phyloP scores from a whole-genome alignment of 2,329 filamentous ascomycete genomes.

The Westerdykella sp. region DNA sequence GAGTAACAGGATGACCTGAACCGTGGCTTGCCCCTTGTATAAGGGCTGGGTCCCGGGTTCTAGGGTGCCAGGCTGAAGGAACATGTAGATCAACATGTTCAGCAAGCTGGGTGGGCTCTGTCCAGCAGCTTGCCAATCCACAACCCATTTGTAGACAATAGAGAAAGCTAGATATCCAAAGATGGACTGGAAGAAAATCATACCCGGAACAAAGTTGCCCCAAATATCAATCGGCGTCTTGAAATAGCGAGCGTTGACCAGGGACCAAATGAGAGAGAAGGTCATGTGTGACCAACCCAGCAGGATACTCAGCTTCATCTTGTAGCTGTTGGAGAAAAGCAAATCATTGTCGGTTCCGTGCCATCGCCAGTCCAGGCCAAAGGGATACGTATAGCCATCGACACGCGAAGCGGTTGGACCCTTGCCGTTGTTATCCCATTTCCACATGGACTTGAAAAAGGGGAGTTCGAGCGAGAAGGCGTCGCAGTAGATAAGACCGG shows the following conservation, averaged over 20 bases:
- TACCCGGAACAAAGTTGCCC: slow-evolving; percentile 94
- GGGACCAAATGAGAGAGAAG: slow-evolving; percentile 88
- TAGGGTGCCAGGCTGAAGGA: slow-evolving; percentile 73
- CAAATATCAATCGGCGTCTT: slow-evolving; percentile 92
- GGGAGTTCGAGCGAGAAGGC: slow-evolving; percentile 91
- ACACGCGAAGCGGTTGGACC: slow-evolving; percentile 59
- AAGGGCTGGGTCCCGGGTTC: slow-evolving; percentile 57
- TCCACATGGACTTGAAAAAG: slow-evolving; percentile 83
- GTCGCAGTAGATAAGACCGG: slow-evolving; percentile 96
- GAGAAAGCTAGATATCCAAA: slow-evolving; percentile 93
- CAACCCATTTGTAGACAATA: slow-evolving; percentile 94
- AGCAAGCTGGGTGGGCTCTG: slow-evolving; percentile 75
- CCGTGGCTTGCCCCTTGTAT: slow-evolving; percentile 66
- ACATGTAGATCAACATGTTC: slow-evolving; percentile 99
- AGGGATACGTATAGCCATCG: slow-evolving; percentile 79
- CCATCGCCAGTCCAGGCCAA: slow-evolving; percentile 94
- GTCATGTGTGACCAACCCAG: slow-evolving; percentile 99
- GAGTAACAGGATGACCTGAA: slow-evolving; percentile 75
- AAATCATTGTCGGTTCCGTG: slow-evolving; percentile 93
- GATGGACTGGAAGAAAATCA: slow-evolving; percentile 99
- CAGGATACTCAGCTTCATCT: slow-evolving; percentile 99
- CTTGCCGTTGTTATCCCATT: slow-evolving; percentile 66
- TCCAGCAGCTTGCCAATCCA: slow-evolving; percentile 70
- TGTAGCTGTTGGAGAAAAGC: slow-evolving; percentile 96
- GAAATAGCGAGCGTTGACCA: slow-evolving; percentile 91